Evolutionary conservation across 768 basidiomycete genomes (phyloP).

Genomic region (Pleurotus tuoliensis): DNA sequence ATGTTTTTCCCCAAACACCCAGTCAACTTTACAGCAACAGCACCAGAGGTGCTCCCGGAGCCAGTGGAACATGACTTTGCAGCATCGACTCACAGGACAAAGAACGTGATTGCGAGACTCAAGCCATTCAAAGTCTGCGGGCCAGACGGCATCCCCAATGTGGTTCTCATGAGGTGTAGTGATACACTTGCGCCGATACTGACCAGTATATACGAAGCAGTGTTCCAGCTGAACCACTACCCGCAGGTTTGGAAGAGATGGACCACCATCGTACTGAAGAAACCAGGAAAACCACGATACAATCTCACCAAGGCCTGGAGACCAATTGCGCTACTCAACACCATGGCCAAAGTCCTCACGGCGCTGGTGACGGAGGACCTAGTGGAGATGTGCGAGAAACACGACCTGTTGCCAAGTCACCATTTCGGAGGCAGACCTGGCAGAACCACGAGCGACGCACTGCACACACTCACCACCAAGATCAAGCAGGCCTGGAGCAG

Average conservation of each 20-base stretch:
- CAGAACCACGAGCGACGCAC: neutral
- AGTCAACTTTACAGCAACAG: neutral
- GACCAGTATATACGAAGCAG: neutral
- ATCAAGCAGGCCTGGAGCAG: slow-evolving; percentile 34
- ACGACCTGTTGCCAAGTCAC: neutral
- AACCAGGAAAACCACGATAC: neutral
- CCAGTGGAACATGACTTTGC: neutral
- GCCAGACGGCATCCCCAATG: neutral
- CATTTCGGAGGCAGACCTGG: neutral
- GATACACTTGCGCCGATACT: neutral
- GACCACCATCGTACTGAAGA: neutral
- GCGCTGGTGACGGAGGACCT: neutral
- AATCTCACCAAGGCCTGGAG: neutral
- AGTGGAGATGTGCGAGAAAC: too few species aligned
- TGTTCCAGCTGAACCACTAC: neutral
- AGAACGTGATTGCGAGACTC: neutral
- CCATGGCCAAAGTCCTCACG: neutral
- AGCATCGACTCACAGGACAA: neutral
- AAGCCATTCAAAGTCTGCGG: neutral
- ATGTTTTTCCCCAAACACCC: neutral
- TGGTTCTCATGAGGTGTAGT: neutral
- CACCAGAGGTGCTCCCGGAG: neutral
- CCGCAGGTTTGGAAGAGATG: neutral
- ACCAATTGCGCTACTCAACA: neutral
- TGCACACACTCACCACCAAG: slow-evolving; percentile 19